phyloP scores from a whole-genome alignment of 2,329 filamentous ascomycete genomes.

The Hypoxylon sp. region DNA sequence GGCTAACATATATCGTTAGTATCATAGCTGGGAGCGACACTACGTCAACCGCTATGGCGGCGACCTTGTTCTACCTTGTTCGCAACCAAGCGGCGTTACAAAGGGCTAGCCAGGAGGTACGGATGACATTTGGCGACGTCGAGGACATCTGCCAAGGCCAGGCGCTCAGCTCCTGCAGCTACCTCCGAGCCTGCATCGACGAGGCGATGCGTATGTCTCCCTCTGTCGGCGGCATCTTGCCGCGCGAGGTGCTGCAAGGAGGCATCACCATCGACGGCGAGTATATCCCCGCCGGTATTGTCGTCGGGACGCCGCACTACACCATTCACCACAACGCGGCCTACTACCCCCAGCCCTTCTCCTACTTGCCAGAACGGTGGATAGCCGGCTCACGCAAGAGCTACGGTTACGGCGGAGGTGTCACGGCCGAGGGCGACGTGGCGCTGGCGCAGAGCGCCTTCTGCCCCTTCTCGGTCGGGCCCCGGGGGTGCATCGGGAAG shows the following conservation, averaged over 20 bases:
- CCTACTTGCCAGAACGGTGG: constrained; percentile 72
- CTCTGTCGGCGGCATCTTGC: constrained; percentile 66
- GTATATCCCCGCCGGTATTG: constrained; percentile 63
- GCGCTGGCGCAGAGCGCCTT: constrained; percentile 71
- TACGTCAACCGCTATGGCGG: constrained; percentile 72
- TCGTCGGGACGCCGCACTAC: constrained; percentile 72
- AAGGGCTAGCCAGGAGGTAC: constrained; percentile 60
- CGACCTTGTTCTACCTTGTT: constrained; percentile 68
- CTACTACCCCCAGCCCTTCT: constrained; percentile 68
- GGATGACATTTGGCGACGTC: constrained; percentile 56
- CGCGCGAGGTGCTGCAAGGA: constrained; percentile 65
- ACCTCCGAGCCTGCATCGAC: constrained; percentile 70
- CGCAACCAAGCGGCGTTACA: constrained; percentile 58
- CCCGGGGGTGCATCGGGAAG: constrained; percentile 77
- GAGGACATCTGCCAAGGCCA: constrained; percentile 65
- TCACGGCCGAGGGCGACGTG: constrained; percentile 59
- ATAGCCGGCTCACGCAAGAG: constrained; percentile 56
- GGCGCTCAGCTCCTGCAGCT: constrained; percentile 59
- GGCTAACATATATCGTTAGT: constrained; percentile 42
- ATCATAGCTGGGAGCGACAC: constrained; percentile 78
- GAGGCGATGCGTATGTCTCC: constrained; percentile 71
- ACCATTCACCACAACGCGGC: constrained; percentile 71
- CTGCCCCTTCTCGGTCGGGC: constrained; percentile 76
- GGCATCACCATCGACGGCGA: constrained; percentile 64
- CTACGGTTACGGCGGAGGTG: constrained; percentile 42